These are phyloP conservation scores for Phytophthora melonis DNA, from an alignment of 352 stramenopile species.

Conservation along the genomic window DNA sequence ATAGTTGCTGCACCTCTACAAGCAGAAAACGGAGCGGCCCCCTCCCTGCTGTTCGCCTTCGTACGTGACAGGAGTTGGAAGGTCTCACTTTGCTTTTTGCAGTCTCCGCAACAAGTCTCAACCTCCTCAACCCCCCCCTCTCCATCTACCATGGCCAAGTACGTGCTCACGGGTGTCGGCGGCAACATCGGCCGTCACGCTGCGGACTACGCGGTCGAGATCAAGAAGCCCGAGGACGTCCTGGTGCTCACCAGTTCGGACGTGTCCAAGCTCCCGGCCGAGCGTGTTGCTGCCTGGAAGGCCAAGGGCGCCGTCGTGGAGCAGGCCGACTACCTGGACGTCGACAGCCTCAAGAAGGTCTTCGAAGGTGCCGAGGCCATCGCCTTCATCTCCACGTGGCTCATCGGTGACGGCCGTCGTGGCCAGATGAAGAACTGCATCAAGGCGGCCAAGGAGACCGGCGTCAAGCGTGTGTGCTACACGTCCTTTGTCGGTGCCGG, in stretches of 20 bases:
- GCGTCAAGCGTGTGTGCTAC: slow-evolving; percentile 38
- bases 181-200: slow-evolving; percentile 36
- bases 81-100: slow-evolving; percentile 29
- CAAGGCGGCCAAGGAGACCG: slow-evolving; percentile 24
- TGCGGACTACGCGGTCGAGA: slow-evolving; percentile 35
- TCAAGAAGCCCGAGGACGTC: slow-evolving; percentile 31
- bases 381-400: slow-evolving; percentile 35
- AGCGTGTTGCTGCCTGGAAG: background rate
- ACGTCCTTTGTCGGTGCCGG: slow-evolving; percentile 27
- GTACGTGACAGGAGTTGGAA: background rate
- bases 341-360: slow-evolving; percentile 29
- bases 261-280: background rate
- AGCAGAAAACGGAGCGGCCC: too few species aligned
- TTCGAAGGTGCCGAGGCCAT: slow-evolving; percentile 33
- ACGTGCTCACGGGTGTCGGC: slow-evolving; percentile 39
- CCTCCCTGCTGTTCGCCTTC: too few species aligned
- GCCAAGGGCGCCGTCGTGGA: slow-evolving; percentile 4
- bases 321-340: background rate
- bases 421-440: slow-evolving; percentile 32
- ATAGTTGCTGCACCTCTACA: too few species aligned
- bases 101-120: slow-evolving; percentile 24
- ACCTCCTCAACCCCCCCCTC: background rate
- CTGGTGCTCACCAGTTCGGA: slow-evolving; percentile 18
- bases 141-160: slow-evolving; percentile 36
- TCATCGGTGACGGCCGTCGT: slow-evolving; percentile 36